Base-by-base conservation (phyloP, 345 rosid species). In the Dovyalis caffra region DNA sequence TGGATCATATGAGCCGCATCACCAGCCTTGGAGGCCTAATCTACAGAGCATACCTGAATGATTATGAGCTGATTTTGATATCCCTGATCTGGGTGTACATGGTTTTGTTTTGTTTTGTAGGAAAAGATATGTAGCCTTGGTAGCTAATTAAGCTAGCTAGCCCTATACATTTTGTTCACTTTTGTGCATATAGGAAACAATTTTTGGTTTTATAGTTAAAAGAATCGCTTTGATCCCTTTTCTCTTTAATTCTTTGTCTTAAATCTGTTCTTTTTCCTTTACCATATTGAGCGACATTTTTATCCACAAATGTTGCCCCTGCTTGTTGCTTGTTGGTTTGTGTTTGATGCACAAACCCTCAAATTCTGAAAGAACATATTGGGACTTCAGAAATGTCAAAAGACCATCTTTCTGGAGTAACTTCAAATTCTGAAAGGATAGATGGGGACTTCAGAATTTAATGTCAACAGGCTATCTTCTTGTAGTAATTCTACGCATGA, bases 41-140 rank as follows among this genome's bases (percentile, higher is more conserved):
- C 62, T 90, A n/a, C 85, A 84, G 65, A 90, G 91, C 67, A 90
- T 90, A 67, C 91, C 94, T 11, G 94, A 90, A 68, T 80, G 72
- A 74, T 12, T 45, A 5, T 7, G 26, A 65, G 23, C 15, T 31
- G 68, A 35, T 21, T 8, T 64, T 29, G 23, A 6, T n/a, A n/a
- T n/a, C n/a, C n/a, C n/a, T n/a, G n/a, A n/a, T 68, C 53, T 66
- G 35, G 14, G 0, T 38, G 47, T 66, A 14, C 18, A 35, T 12
- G 29, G 47, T 66, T 37, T 37, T 37, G 8, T 66, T 37, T 37
- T 37, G 8, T 66, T 37, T 37, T 66, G 51, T 12, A 66, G 40
- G 10, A 7, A 64, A 18, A 65, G 25, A 37, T n/a, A 25, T 66
- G 31, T 12, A 37, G 69, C 49, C 16, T 35, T 18, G 23, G 15